These are phyloP conservation scores for Penicillium sp. DNA, from an alignment of 2,329 filamentous ascomycete species.

Conservation along the genomic window DNA sequence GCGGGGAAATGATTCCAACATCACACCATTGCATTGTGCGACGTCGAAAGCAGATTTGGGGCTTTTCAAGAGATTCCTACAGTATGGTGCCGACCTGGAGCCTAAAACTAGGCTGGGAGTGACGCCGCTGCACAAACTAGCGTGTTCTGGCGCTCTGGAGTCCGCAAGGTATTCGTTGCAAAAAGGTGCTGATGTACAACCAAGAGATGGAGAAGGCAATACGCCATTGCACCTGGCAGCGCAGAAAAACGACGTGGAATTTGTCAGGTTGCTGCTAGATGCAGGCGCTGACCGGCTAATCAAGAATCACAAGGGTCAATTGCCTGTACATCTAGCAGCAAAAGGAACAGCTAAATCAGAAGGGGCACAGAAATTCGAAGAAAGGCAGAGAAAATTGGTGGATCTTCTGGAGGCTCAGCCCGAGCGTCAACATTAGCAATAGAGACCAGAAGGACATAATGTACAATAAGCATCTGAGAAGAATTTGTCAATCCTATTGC, in stretches of 20 bases:
- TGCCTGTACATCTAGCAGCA: neutral
- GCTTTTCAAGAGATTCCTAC: slow-evolving; percentile 3
- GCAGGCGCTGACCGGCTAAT: slow-evolving; percentile 1
- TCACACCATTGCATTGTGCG: slow-evolving; percentile 4
- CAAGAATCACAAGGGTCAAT: neutral
- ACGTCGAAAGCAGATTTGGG: neutral
- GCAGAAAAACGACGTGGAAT: neutral
- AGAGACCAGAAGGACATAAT: neutral
- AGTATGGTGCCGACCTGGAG: slow-evolving; percentile 4
- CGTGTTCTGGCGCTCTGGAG: neutral
- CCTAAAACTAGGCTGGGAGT: neutral
- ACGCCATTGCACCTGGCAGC: slow-evolving; percentile 5
- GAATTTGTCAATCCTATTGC: neutral
- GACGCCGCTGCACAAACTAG: slow-evolving; percentile 7
- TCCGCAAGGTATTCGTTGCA: slow-evolving; percentile 1
- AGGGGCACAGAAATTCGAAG: neutral
- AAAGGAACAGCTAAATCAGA: neutral
- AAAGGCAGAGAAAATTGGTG: neutral
- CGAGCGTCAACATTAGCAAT: neutral
- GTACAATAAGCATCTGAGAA: neutral
- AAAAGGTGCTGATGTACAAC: slow-evolving; percentile 3
- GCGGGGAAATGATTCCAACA: neutral
- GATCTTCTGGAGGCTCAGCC: neutral
- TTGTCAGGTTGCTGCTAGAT: slow-evolving; percentile 4
- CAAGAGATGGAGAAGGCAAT: neutral